phyloP scores from a whole-genome alignment of 305 asterid genomes.

The Fraxinus xanthoxyloides region DNA sequence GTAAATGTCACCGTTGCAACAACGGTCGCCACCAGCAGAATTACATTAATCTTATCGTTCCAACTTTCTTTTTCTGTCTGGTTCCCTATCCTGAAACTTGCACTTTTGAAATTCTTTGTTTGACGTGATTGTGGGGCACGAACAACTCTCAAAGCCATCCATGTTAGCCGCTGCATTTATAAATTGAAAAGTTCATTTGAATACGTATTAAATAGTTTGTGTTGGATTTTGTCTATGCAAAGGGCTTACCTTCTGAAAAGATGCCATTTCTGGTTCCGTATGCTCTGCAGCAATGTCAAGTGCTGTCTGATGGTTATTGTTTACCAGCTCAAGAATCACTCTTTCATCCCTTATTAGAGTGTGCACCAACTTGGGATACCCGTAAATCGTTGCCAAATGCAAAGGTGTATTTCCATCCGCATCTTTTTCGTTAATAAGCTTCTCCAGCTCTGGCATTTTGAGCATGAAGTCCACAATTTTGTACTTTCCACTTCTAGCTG shows the following conservation, averaged over 20 bases:
- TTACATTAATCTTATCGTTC: constrained; percentile 43
- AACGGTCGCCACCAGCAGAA: constrained; percentile 48
- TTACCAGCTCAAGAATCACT: constrained; percentile 30
- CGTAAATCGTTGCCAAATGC: constrained; percentile 43
- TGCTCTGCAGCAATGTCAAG: constrained; percentile 54
- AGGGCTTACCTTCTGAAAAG: constrained; percentile 39
- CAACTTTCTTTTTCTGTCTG: constrained; percentile 35
- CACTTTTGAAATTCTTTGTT: constrained; percentile 22
- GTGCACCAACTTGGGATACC: constrained; percentile 41
- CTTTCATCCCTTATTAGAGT: constrained; percentile 33
- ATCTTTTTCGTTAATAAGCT: constrained; percentile 45
- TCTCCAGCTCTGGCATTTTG: constrained; percentile 40
- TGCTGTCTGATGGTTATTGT: constrained; percentile 45
- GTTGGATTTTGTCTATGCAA: background rate
- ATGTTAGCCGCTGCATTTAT: constrained; percentile 38
- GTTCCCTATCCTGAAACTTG: constrained; percentile 21
- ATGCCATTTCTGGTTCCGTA: constrained; percentile 28
- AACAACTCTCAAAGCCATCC: constrained; percentile 40
- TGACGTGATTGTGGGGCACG: constrained; percentile 37
- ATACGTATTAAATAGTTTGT: background rate
- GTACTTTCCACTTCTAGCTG: constrained; percentile 45
- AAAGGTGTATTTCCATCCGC: constrained; percentile 51
- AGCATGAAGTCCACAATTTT: constrained; percentile 36
- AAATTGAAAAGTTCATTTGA: background rate
- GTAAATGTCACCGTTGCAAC: constrained; percentile 51